These are phyloP conservation scores for Hebeloma cylindrosporum DNA, from an alignment of 768 basidiomycete genomes.

Conservation along the genomic window DNA sequence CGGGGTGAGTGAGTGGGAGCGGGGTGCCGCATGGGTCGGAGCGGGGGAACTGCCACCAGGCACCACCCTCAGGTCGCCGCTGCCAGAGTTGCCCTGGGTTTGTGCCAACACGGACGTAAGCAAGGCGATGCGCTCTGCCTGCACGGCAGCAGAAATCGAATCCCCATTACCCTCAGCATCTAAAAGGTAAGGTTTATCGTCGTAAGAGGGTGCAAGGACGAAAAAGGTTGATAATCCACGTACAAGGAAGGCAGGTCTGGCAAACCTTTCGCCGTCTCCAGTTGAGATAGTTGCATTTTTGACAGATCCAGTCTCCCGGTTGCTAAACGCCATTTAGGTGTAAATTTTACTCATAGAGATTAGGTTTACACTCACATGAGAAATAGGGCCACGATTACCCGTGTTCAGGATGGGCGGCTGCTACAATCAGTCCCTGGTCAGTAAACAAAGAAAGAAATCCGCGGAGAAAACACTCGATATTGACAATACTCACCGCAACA, in stretches of 20 bases:
- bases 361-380: slow-evolving; percentile 57
- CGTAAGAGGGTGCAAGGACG: neutral
- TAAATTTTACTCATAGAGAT: neutral
- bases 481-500: slow-evolving; percentile 43
- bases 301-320: slow-evolving; percentile 82
- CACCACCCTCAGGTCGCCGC: slow-evolving; percentile 16
- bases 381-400: slow-evolving; percentile 84
- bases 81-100: slow-evolving; percentile 41
- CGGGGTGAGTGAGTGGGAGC: slow-evolving; percentile 48
- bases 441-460: slow-evolving; percentile 6
- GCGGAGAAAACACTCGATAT: neutral
- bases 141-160: slow-evolving; percentile 81
- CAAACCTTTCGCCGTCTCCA: slow-evolving; percentile 88
- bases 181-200: slow-evolving; percentile 26
- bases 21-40: slow-evolving; percentile 25
- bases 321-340: slow-evolving; percentile 41
- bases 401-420: slow-evolving; percentile 89
- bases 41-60: slow-evolving; percentile 15
- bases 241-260: slow-evolving; percentile 85
- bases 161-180: slow-evolving; percentile 89
- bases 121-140: slow-evolving; percentile 80
- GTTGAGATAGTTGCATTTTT: slow-evolving; percentile 84
- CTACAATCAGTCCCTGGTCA: slow-evolving; percentile 31
- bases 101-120: slow-evolving; percentile 72
- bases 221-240: slow-evolving; percentile 28